Conservation (phyloP, 139 green algal genomes). For the Eudorina sp. region DNA sequence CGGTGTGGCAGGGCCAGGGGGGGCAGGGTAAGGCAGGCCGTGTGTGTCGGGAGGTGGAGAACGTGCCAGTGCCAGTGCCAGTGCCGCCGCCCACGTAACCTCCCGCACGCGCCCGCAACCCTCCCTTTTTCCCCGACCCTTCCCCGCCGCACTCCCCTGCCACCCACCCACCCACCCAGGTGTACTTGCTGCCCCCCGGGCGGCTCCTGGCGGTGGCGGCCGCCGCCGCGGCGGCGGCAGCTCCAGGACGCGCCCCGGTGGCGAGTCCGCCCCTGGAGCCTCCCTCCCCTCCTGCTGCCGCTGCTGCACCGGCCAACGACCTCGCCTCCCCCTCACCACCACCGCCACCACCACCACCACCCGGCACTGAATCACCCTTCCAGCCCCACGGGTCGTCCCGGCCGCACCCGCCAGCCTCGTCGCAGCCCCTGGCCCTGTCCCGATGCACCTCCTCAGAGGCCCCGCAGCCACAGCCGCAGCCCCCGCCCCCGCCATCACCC, state of each 20-base stretch:
- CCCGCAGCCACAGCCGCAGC: not conserved
- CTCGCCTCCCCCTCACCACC: not conserved
- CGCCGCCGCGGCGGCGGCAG: not conserved
- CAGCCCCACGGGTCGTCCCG: no score
- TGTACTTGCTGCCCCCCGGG: conserved; percentile 16
- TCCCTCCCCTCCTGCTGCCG: no score
- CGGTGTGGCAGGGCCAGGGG: not conserved
- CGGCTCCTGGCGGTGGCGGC: conserved; percentile 7
- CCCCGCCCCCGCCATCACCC: not conserved
- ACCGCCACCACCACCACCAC: not conserved
- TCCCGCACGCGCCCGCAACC: not conserved
- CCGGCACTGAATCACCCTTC: not conserved
- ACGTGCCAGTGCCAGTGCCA: not conserved
- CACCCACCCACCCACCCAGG: not conserved
- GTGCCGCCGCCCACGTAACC: not conserved
- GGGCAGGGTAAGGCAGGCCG: not conserved
- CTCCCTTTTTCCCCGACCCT: not conserved
- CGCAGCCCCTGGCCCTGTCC: no score
- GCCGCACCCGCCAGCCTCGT: no score
- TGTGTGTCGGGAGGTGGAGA: not conserved
- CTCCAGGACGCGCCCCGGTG: no score
- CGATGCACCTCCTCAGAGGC: not conserved
- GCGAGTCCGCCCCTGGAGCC: no score
- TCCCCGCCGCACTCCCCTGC: not conserved
- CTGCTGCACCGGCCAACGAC: no score